A percentile compares a stretch with the other conserved stretches of the same genome.
Conservation (phyloP, 768 basidiomycete genomes). For the Asterophora parasitica region DNA sequence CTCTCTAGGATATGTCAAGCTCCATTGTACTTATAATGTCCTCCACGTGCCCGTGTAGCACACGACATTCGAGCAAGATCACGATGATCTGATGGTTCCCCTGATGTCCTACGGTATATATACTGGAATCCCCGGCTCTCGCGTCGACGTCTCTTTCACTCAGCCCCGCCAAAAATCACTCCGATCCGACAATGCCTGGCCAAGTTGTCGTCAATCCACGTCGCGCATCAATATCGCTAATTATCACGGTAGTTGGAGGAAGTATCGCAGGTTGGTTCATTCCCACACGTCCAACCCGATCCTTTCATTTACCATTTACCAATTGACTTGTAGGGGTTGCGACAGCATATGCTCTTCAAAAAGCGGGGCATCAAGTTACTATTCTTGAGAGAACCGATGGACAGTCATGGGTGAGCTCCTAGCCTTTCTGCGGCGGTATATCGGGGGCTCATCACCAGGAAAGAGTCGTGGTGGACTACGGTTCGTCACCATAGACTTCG, state of each 20-base stretch:
- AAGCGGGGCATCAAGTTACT: constrained; percentile 56
- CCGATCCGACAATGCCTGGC: constrained; percentile 25
- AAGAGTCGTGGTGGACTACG: constrained; percentile 42
- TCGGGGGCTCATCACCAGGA: not conserved
- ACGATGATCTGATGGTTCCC: constrained; percentile 18
- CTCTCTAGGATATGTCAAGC: constrained; percentile 1
- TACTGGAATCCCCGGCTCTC: constrained; percentile 4
- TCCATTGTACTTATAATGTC: not conserved
- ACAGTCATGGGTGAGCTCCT: constrained; percentile 32
- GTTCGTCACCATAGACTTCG: constrained; percentile 11
- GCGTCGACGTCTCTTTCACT: not conserved
- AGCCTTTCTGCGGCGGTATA: not conserved
- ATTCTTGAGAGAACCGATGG: constrained; percentile 48
- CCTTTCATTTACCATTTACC: not conserved
- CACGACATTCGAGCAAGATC: constrained; percentile 5
- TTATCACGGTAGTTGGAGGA: constrained; percentile 39
- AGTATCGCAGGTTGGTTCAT: constrained; percentile 36
- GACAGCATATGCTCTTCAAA: constrained; percentile 48
- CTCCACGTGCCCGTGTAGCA: constrained; percentile 12
- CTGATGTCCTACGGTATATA: constrained; percentile 14
- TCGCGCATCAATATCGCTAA: constrained; percentile 25
- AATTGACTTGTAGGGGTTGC: constrained; percentile 38
- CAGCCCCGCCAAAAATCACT: not conserved
- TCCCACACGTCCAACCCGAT: constrained; percentile 4
- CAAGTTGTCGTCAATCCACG: constrained; percentile 20